Conservation (phyloP, 371 early-diverging fungal species). For the Choanephora cucurbitarum region DNA sequence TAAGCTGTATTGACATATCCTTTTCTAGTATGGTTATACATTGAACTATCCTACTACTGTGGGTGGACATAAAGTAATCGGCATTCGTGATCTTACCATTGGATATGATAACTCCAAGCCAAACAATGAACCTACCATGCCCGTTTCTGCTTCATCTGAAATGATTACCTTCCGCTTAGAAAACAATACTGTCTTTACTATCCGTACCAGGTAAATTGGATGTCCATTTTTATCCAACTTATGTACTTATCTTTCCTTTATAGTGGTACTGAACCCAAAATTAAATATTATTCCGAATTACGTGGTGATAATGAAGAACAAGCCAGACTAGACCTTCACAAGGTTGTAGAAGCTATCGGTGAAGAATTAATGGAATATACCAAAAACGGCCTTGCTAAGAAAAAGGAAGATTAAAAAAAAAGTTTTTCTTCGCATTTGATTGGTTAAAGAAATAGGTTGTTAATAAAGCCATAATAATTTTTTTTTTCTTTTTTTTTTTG, state of each 20-base stretch:
- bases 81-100: conserved; percentile 86
- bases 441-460: neutral
- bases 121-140: conserved; percentile 70
- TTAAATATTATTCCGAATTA: conserved; percentile 93
- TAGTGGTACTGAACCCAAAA: conserved; percentile 94
- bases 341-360: conserved; percentile 60
- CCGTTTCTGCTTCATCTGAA: conserved; percentile 79
- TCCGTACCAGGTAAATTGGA: conserved; percentile 72
- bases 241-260: conserved; percentile 9
- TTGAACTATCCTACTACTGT: conserved; percentile 74
- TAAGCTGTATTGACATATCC: neutral
- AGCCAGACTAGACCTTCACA: conserved; percentile 46
- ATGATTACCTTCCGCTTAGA: conserved; percentile 92
- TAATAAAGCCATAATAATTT: neutral
- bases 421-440: neutral
- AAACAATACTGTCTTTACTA: conserved; percentile 71
- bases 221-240: neutral
- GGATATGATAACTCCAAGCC: conserved; percentile 81
- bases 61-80: conserved; percentile 67
- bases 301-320: conserved; percentile 56
- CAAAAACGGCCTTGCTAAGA: conserved; percentile 49
- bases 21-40: conserved; percentile 32
- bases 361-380: conserved; percentile 57
- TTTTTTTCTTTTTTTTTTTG: neutral
- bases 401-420: conserved; percentile 31